Conservation (phyloP, 225 moss, liverwort and hornwort genomes). For the Rhytidiadelphus loreus region DNA sequence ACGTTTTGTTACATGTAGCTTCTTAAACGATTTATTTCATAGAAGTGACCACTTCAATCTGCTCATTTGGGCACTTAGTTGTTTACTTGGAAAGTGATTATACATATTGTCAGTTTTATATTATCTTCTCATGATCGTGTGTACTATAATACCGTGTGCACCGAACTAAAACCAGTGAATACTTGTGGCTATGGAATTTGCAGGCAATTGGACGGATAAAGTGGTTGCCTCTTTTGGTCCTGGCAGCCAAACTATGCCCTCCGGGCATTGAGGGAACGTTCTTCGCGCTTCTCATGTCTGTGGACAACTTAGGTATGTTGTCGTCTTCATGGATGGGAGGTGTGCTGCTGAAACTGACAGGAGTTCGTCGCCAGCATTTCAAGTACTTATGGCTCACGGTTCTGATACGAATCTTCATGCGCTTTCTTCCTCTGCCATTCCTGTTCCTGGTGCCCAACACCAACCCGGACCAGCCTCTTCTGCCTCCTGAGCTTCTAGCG, state of each 20-base stretch:
- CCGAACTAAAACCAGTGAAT: neutral
- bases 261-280: slow-evolving; percentile 91
- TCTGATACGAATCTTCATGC: slow-evolving; percentile 49
- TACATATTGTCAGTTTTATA: neutral
- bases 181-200: neutral
- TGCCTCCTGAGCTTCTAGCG: slow-evolving; percentile 25
- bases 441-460: slow-evolving; percentile 67
- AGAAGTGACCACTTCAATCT: neutral
- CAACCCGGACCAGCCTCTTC: slow-evolving; percentile 58
- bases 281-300: slow-evolving; percentile 84
- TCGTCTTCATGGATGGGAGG: slow-evolving; percentile 60
- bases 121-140: neutral
- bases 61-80: neutral
- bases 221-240: slow-evolving; percentile 82
- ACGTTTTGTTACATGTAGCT: neutral
- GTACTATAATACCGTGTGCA: neutral
- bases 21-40: neutral
- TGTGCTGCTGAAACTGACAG: slow-evolving; percentile 33
- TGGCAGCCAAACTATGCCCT: slow-evolving; percentile 73
- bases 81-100: neutral
- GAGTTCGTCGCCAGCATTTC: slow-evolving; percentile 53
- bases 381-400: slow-evolving; percentile 62
- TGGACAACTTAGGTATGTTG: slow-evolving; percentile 68
- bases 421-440: slow-evolving; percentile 57
- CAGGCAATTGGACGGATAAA: slow-evolving; percentile 62